Percentiles rank a stretch among this genome's conserved stretches.
Conservation (phyloP, 176 grass and related monocot genomes). For the Neostapfia colusana region DNA sequence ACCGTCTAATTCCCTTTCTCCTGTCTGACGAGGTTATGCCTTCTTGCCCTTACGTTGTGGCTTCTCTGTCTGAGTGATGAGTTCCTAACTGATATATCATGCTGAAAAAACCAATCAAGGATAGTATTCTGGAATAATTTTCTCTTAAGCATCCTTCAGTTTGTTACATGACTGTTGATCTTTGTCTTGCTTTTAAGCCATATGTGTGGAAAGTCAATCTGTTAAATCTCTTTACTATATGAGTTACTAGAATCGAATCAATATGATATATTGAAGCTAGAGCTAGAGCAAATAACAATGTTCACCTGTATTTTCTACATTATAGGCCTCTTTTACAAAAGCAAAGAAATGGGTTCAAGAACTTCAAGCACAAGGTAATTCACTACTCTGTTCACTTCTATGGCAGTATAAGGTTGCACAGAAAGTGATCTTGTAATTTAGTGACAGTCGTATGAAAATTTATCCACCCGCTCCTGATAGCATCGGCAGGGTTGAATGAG, state of each 20-base stretch:
- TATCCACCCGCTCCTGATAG: not conserved
- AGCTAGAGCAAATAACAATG: not conserved
- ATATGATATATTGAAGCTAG: not conserved
- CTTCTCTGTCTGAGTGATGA: not conserved
- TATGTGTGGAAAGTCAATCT: not conserved
- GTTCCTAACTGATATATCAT: not conserved
- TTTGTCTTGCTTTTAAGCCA: not conserved
- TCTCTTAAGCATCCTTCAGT: not conserved
- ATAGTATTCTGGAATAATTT: not conserved
- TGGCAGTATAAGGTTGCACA: not conserved
- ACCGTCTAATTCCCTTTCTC: not conserved
- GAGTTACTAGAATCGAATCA: conserved; percentile 7
- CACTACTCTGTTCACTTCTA: not conserved
- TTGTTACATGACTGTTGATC: not conserved
- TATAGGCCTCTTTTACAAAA: conserved; percentile 72
- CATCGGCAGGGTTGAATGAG: not conserved
- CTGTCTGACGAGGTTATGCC: not conserved
- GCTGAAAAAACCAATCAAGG: not conserved
- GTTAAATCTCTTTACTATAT: not conserved
- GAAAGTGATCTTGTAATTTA: not conserved
- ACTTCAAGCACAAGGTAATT: conserved; percentile 86
- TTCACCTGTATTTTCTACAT: conserved; percentile 24
- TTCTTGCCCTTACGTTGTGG: not conserved
- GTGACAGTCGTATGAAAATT: not conserved
- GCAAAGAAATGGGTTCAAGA: conserved; percentile 98